Base-by-base conservation (phyloP, 2,329 filamentous ascomycete species). In the Penicillium sp. region DNA sequence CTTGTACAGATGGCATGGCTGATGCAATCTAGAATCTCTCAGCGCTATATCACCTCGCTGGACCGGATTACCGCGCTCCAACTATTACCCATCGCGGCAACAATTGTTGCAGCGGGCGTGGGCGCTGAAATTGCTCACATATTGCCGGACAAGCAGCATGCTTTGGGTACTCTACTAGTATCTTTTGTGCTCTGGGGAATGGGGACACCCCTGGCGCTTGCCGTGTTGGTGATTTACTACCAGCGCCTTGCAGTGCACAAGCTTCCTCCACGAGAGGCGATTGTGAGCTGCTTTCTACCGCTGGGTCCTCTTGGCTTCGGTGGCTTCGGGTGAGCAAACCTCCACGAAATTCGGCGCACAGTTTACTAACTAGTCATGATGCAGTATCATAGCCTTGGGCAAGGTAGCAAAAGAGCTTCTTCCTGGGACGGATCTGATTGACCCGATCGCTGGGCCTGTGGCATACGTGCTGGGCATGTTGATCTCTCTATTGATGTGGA, bases 111-210 rank as follows among this genome's bases (percentile, higher is more conserved):
- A 1, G 70, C 82, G 0, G 77, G 77, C 1, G 73, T 76, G 0
- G 82, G 83, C 3, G 77, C 74, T n/a, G 66, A 81, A 37, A 68
- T 85, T 1, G 79, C 82, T 4, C 69, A 71, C n/a, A 70, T 73
- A 13, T 65, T 85, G 1, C 70, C 73, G 1, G 65, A 79, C 45
- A 61, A 64, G 1, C 58, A 69, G 12, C 71, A 79, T 47, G 77
- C 77, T 3, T 57, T 82, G 13, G 73, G 72, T 25, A 85, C 82
- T 0, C 52, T 85, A 14, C 64, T 84, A n/a, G 68, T 69, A 11
- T 79, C 72, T 2, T 86, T 85, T 54, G 66, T 84, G 11, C 73
- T 85, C 47, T 85, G 79, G 79, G 81, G 81, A 0, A 76, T 78
- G 40, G 77, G 79, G 3, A 70, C 72, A 2, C 75, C 74, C 0